Evolutionary conservation across 2,329 filamentous ascomycete species (phyloP).

Genomic region (Leptosphaerulina australis): DNA sequence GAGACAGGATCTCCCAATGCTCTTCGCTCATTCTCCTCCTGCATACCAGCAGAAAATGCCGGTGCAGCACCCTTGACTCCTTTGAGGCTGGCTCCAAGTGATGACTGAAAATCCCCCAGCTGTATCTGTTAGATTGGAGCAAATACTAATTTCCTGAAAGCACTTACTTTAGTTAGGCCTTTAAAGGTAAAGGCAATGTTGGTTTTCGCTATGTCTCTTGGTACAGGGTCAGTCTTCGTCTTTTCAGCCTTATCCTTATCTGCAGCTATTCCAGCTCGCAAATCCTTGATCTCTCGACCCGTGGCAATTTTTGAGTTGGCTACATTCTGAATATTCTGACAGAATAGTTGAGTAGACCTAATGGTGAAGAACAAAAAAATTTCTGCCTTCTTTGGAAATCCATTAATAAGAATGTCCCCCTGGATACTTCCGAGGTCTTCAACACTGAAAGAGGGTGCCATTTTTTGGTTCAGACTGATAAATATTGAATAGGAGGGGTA

Average conservation of each 20-base stretch:
- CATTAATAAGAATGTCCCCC: slow-evolving; percentile 16
- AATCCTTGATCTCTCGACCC: slow-evolving; percentile 11
- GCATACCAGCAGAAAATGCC: slow-evolving; percentile 11
- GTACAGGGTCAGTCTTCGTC: too few relatives aligned
- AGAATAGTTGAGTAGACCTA: slow-evolving; percentile 12
- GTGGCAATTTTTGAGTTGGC: slow-evolving; percentile 12
- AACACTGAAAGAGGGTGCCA: background rate
- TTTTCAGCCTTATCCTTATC: too few relatives aligned
- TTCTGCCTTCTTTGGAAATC: slow-evolving; percentile 17
- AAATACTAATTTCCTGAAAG: background rate
- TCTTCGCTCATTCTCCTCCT: slow-evolving; percentile 5
- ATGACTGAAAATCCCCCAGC: slow-evolving; percentile 5
- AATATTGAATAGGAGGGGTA: background rate
- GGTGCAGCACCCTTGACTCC: slow-evolving; percentile 2
- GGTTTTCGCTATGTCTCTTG: slow-evolving; percentile 13
- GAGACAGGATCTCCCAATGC: slow-evolving; percentile 8
- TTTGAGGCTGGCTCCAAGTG: slow-evolving; percentile 2
- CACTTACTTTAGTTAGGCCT: slow-evolving; percentile 8
- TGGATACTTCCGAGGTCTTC: slow-evolving; percentile 11
- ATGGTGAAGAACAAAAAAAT: slow-evolving; percentile 18
- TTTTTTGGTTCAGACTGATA: background rate
- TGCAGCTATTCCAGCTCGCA: slow-evolving; percentile 13
- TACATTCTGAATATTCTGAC: slow-evolving; percentile 10
- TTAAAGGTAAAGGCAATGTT: slow-evolving; percentile 14
- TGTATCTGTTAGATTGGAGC: background rate